Evolutionary conservation across 495 filamentous ascomycete species (phyloP).

Genomic region (Aspergillus nanangensis): DNA sequence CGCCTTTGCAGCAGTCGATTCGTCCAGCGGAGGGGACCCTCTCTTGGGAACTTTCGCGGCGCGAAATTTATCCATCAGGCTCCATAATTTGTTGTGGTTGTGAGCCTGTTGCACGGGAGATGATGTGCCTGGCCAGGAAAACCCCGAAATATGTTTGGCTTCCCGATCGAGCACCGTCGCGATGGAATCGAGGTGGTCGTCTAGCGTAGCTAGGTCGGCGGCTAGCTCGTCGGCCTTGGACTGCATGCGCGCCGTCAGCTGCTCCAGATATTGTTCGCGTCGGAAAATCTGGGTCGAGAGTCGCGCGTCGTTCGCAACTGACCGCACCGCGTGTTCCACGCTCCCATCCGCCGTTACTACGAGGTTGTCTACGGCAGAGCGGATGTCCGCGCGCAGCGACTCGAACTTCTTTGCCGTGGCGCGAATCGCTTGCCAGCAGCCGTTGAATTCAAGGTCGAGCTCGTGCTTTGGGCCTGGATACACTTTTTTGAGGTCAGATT

Average conservation of each 20-base stretch:
- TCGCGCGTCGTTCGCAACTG: slow-evolving; percentile 22
- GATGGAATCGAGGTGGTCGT: slow-evolving; percentile 41
- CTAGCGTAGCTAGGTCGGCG: slow-evolving; percentile 31
- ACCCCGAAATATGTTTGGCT: slow-evolving; percentile 9
- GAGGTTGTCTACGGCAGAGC: slow-evolving; percentile 36
- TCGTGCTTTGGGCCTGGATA: slow-evolving; percentile 33
- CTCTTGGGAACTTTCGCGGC: too few species aligned
- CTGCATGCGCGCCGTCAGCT: slow-evolving; percentile 30
- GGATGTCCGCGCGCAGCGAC: slow-evolving; percentile 36
- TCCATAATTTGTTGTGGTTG: background rate
- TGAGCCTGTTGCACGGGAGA: background rate
- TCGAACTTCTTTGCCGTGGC: slow-evolving; percentile 34
- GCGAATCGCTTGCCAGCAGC: slow-evolving; percentile 31
- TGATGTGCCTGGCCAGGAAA: background rate
- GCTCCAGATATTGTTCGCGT: slow-evolving; percentile 35
- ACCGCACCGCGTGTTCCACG: background rate
- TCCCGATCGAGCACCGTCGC: slow-evolving; percentile 25
- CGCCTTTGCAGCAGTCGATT: too few species aligned
- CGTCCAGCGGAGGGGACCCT: too few species aligned
- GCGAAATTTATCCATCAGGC: too few species aligned
- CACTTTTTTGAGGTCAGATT: slow-evolving; percentile 23
- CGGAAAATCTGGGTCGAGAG: slow-evolving; percentile 30
- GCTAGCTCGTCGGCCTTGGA: slow-evolving; percentile 33
- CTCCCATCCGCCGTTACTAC: slow-evolving; percentile 19
- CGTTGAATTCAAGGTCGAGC: slow-evolving; percentile 39